Evolutionary conservation across 306 rosid genomes (phyloP).

Genomic region (Rosa chinensis): DNA sequence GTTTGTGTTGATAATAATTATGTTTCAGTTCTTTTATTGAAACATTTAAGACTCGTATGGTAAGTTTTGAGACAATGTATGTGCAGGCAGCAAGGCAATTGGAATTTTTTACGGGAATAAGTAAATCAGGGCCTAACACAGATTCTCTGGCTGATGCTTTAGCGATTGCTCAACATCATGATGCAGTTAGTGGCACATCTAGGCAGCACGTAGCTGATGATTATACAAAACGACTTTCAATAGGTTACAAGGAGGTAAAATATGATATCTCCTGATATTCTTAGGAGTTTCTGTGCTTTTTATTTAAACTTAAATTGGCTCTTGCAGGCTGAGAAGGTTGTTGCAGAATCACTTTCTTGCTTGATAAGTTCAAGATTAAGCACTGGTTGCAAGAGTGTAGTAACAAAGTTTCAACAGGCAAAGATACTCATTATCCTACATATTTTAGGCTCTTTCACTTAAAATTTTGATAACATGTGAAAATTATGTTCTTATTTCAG

Average conservation of each 20-base stretch:
- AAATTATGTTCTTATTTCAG: constrained; percentile 42
- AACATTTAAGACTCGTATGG: background rate
- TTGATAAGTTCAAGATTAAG: constrained; percentile 34
- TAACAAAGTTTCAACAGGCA: constrained; percentile 64
- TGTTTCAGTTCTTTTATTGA: background rate
- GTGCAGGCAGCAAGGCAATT: constrained; percentile 80
- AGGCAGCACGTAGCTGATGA: constrained; percentile 85
- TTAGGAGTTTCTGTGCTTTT: constrained; percentile 4
- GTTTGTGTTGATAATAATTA: background rate
- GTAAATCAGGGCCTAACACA: constrained; percentile 54
- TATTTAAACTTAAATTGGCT: constrained; percentile 15
- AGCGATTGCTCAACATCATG: constrained; percentile 86
- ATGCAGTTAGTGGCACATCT: constrained; percentile 73
- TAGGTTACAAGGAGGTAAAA: constrained; percentile 66
- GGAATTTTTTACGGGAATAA: constrained; percentile 69
- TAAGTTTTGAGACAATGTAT: constrained; percentile 6
- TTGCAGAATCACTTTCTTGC: constrained; percentile 59
- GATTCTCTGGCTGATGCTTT: constrained; percentile 83
- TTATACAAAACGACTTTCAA: constrained; percentile 75
- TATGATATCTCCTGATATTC: constrained; percentile 2
- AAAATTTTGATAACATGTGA: too few species aligned
- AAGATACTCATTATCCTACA: constrained; percentile 15
- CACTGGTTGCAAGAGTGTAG: constrained; percentile 30
- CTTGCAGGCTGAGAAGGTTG: constrained; percentile 68
- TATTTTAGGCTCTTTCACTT: background rate